Conservation (phyloP, 176 grass and related monocot genomes). For the Oryza brachyantha region DNA sequence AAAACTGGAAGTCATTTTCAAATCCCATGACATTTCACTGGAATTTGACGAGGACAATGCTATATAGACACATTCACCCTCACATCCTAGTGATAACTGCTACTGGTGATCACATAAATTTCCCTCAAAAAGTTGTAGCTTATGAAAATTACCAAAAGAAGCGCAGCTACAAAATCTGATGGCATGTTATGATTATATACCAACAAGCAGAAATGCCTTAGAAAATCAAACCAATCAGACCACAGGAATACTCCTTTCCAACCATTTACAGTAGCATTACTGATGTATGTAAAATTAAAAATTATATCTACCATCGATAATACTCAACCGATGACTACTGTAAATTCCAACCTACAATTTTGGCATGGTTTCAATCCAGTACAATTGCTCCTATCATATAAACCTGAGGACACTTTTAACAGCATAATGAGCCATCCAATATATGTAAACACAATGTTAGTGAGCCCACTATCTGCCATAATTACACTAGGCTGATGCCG, state of each 20-base stretch:
- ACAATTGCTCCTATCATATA: background rate
- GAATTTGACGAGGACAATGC: background rate
- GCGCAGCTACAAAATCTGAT: background rate
- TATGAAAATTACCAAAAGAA: background rate
- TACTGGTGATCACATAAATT: background rate
- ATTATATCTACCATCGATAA: background rate
- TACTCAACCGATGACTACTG: background rate
- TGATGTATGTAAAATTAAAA: background rate
- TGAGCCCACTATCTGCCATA: background rate
- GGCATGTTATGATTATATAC: background rate
- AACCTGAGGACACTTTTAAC: background rate
- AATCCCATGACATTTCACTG: background rate
- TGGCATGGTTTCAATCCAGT: background rate
- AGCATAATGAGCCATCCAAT: background rate
- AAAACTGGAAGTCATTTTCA: conserved; percentile 13
- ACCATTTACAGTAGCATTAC: conserved; percentile 4
- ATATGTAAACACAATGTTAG: conserved; percentile 19
- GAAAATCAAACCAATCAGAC: conserved; percentile 6
- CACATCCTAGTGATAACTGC: conserved; percentile 6
- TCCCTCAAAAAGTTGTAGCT: background rate
- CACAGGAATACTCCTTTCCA: background rate
- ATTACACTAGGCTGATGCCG: background rate
- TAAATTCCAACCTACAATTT: background rate
- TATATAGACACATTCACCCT: background rate
- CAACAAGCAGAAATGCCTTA: background rate